Evolutionary conservation across 2,329 filamentous ascomycete genomes (phyloP), one percentile per base, ranked within the genome.

Genomic region (Aspergillus flavus): DNA sequence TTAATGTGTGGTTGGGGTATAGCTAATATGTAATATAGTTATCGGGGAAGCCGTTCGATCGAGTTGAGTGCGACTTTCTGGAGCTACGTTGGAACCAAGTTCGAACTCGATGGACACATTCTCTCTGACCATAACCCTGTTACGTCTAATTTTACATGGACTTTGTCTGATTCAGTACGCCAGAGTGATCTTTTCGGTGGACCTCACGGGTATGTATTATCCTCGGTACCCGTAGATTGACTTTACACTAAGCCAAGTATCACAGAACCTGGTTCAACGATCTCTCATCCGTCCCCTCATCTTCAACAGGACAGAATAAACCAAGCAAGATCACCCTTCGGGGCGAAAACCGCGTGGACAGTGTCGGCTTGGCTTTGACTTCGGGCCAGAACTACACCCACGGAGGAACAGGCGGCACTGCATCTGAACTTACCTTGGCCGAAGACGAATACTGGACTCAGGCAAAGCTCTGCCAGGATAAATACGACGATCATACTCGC

Each of bases 121-220:
- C 78, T 91, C 30, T 85, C 85, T 1, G 88, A 91, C 72, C 88
- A 91, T 71, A 89, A 90, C 74, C 87, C 87, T 1, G 79, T 91
- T 19, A 56, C 69, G 1, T 63, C 65, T 10, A 69, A 68, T 41
- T 73, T 74, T 6, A 68, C 67, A 39, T 72, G 71, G 69, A 48
- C 61, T 77, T 81, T n/a, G 83, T 85, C n/a, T 78, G 84, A 69
- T 83, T 88, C 71, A 77, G 79, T 68, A 83, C 82, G 81, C 64
- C 69, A 68, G 61, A 74, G 67, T 60, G 66, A 69, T 46, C 64
- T 73, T 45, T 73, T 69, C 6, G 72, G 72, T 45, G 72, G 72
- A 2, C 72, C 72, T 0, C 70, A 74, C 43, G 72, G 68, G 68
- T 69, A 65, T 23, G 62, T 39, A n/a, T 41, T 16, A 12, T 7